These are phyloP conservation scores for Aspergillus baeticus DNA, from an alignment of 495 filamentous ascomycete genomes.

Conservation along the genomic window DNA sequence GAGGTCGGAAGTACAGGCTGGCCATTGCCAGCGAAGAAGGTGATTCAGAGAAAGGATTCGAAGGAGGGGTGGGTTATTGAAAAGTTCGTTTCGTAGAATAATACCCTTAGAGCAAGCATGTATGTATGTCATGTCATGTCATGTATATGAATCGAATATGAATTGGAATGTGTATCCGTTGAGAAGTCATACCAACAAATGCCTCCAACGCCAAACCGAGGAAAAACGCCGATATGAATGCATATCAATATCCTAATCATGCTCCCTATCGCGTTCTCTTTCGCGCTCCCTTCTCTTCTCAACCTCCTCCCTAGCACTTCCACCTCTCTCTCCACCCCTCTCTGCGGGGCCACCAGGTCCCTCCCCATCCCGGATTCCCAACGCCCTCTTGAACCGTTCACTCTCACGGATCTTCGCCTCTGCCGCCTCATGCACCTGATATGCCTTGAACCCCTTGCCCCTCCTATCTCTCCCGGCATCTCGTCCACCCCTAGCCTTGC, in stretches of 20 bases:
- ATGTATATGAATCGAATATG: not conserved
- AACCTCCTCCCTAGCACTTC: slow-evolving; percentile 44
- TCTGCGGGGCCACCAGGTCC: slow-evolving; percentile 38
- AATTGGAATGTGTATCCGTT: not conserved
- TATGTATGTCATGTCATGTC: no score
- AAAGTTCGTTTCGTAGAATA: slow-evolving; percentile 45
- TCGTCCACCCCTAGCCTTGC: slow-evolving; percentile 8
- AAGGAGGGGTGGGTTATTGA: slow-evolving; percentile 79
- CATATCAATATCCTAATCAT: not conserved
- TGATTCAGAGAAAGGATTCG: slow-evolving; percentile 70
- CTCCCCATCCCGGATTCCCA: slow-evolving; percentile 87
- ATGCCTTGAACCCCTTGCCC: slow-evolving; percentile 68
- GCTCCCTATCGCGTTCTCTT: slow-evolving; percentile 18
- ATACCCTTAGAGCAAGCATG: no score
- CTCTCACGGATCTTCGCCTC: slow-evolving; percentile 96
- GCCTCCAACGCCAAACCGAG: slow-evolving; percentile 3
- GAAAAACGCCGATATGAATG: not conserved
- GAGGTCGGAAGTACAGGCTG: slow-evolving; percentile 71
- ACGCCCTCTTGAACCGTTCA: slow-evolving; percentile 80
- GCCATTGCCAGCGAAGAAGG: slow-evolving; percentile 79
- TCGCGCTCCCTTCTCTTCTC: slow-evolving; percentile 38
- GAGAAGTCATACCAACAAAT: not conserved
- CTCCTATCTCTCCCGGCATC: slow-evolving; percentile 9
- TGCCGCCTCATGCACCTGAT: slow-evolving; percentile 95
- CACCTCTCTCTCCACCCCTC: slow-evolving; percentile 56